phyloP scores from a whole-genome alignment of 345 rosid genomes.

The Melastoma malabathricum region DNA sequence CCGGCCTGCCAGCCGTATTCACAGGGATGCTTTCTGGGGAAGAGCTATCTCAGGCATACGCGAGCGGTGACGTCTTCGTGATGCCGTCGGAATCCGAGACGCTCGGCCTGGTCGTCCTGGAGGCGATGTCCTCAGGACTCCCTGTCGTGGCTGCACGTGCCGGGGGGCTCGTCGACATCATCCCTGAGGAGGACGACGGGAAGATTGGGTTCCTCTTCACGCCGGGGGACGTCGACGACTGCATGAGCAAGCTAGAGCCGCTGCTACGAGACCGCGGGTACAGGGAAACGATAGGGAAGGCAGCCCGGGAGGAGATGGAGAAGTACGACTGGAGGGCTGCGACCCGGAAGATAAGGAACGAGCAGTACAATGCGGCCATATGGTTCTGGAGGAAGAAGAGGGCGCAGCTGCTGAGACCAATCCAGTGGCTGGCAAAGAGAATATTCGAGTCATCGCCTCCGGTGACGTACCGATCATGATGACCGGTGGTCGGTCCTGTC shows the following conservation, averaged over 20 bases:
- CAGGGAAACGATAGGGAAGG: constrained; percentile 68
- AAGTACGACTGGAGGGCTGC: constrained; percentile 96
- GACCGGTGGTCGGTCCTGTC: not conserved
- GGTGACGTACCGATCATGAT: constrained; percentile 11
- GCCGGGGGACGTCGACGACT: constrained; percentile 85
- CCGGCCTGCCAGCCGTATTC: constrained; percentile 82
- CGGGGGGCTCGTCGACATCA: constrained; percentile 92
- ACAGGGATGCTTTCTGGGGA: constrained; percentile 86
- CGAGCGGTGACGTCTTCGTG: constrained; percentile 88
- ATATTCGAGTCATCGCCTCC: constrained; percentile 51
- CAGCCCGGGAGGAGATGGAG: constrained; percentile 80
- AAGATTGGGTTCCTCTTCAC: constrained; percentile 61
- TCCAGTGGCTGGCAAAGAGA: constrained; percentile 56
- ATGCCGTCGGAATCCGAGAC: constrained; percentile 99
- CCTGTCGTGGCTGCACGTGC: constrained; percentile 92
- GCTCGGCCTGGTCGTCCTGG: constrained; percentile 88
- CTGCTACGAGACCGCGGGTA: constrained; percentile 36
- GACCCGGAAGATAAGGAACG: constrained; percentile 69
- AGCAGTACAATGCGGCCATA: constrained; percentile 85
- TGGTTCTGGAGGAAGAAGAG: constrained; percentile 95
- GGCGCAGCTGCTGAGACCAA: constrained; percentile 56
- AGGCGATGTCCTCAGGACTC: constrained; percentile 92
- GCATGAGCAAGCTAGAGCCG: constrained; percentile 50
- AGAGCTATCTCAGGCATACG: constrained; percentile 92
- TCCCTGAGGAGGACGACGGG: constrained; percentile 80